A percentile compares a stretch with the other conserved stretches of the same genome.
Evolutionary conservation across 257 asterid species (phyloP).

Genomic region (Verbascum thapsus): DNA sequence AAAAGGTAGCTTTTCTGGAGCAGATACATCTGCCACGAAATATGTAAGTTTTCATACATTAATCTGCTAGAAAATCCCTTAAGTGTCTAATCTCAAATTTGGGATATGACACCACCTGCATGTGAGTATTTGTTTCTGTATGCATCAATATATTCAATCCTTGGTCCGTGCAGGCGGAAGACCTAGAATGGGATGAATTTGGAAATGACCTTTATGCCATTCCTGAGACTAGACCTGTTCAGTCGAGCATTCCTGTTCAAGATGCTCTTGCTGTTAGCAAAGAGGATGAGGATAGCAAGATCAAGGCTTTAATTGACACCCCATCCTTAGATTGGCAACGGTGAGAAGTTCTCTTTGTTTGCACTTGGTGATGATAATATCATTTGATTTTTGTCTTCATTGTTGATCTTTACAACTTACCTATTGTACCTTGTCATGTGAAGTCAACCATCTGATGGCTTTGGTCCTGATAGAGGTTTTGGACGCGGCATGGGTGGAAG

Average conservation of each 20-base stretch:
- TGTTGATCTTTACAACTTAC: slow-evolving; percentile 25
- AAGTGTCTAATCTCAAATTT: slow-evolving; percentile 16
- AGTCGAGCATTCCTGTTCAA: slow-evolving; percentile 53
- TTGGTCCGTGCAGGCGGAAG: slow-evolving; percentile 70
- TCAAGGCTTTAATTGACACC: slow-evolving; percentile 86
- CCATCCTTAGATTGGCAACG: slow-evolving; percentile 98
- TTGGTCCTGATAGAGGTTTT: slow-evolving; percentile 83
- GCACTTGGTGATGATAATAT: slow-evolving; percentile 9
- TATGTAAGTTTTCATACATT: slow-evolving; percentile 58
- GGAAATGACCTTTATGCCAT: slow-evolving; percentile 86
- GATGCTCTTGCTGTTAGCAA: slow-evolving; percentile 69
- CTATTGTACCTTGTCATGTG: slow-evolving; percentile 24
- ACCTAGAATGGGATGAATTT: slow-evolving; percentile 87
- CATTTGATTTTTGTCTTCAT: slow-evolving; percentile 2
- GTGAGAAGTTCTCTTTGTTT: slow-evolving; percentile 46
- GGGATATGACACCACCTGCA: slow-evolving; percentile 22
- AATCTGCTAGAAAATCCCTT: slow-evolving; percentile 13
- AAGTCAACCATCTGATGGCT: slow-evolving; percentile 88
- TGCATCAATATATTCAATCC: slow-evolving; percentile 10
- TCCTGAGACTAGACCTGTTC: slow-evolving; percentile 62
- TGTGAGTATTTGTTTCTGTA: slow-evolving; percentile 16
- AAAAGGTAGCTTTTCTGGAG: slow-evolving; percentile 57
- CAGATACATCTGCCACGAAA: slow-evolving; percentile 57
- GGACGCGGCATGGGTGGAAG: slow-evolving; percentile 89
- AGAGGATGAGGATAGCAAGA: slow-evolving; percentile 94